phyloP scores from a whole-genome alignment of 2,329 filamentous ascomycete genomes.

The Colletotrichum sansevieriae region DNA sequence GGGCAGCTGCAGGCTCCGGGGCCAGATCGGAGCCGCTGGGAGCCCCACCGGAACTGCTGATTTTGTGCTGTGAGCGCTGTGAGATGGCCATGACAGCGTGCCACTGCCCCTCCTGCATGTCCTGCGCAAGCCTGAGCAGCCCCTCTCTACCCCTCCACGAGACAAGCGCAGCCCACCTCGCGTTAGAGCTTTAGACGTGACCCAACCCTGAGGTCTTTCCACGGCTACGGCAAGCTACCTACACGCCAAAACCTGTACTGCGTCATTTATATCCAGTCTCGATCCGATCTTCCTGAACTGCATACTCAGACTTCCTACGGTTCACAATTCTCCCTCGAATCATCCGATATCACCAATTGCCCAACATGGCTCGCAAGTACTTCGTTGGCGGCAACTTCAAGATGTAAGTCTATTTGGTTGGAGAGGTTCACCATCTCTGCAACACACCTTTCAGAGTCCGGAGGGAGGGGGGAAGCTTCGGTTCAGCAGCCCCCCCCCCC shows the following conservation, averaged over 20 bases:
- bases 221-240: constrained; percentile 18
- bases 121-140: constrained; percentile 22
- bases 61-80: constrained; percentile 28
- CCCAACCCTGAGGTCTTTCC: constrained; percentile 42
- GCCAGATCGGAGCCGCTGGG: constrained; percentile 30
- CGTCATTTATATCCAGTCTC: constrained; percentile 41
- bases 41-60: constrained; percentile 35
- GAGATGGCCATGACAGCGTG: constrained; percentile 22
- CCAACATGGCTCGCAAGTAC: constrained; percentile 93
- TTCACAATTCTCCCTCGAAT: constrained; percentile 19
- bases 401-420: constrained; percentile 74
- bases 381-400: constrained; percentile 99
- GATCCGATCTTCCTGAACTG: constrained; percentile 24
- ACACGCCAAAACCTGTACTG: constrained; percentile 23
- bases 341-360: constrained; percentile 47
- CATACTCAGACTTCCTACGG: constrained; percentile 5
- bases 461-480: constrained; percentile 13
- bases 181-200: constrained; percentile 40
- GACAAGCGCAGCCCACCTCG: constrained; percentile 37
- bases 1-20: constrained; percentile 36
- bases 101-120: constrained; percentile 13
- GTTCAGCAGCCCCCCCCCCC: not conserved
- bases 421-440: constrained; percentile 30
- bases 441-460: constrained; percentile 1
- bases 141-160: constrained; percentile 39